These are phyloP conservation scores for Handroanthus guayacan DNA, from an alignment of 257 asterid species.

Conservation along the genomic window DNA sequence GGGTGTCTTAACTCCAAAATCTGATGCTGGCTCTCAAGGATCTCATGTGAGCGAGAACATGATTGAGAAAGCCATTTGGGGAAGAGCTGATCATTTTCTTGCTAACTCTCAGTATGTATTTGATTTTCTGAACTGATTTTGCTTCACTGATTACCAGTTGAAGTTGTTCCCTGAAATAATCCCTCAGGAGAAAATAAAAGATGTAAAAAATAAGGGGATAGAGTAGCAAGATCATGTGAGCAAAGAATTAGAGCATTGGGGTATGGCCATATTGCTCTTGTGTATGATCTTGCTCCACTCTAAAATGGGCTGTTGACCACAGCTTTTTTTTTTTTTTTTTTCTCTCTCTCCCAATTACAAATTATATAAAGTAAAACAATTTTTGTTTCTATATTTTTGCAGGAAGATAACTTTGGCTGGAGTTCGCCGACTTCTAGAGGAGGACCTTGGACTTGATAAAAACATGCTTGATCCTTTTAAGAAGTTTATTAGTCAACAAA, in stretches of 20 bases:
- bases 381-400: slow-evolving; percentile 31
- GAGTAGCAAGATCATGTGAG: slow-evolving; percentile 2
- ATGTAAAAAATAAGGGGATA: slow-evolving; percentile 12
- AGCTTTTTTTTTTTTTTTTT: slow-evolving; percentile 21
- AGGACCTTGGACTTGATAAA: slow-evolving; percentile 81
- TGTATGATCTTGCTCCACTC: slow-evolving; percentile 28
- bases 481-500: slow-evolving; percentile 61
- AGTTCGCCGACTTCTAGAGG: slow-evolving; percentile 90
- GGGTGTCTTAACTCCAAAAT: slow-evolving; percentile 70
- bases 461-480: slow-evolving; percentile 77
- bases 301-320: not conserved
- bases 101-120: slow-evolving; percentile 75
- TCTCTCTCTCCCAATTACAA: not conserved
- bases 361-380: not conserved
- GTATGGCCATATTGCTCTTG: slow-evolving; percentile 9
- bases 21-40: slow-evolving; percentile 55
- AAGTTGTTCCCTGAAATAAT: not conserved
- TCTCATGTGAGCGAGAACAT: slow-evolving; percentile 57
- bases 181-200: slow-evolving; percentile 16
- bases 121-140: slow-evolving; percentile 28
- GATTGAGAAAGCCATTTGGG: slow-evolving; percentile 74
- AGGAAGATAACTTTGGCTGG: slow-evolving; percentile 78
- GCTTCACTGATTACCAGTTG: slow-evolving; percentile 5
- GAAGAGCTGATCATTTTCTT: slow-evolving; percentile 73
- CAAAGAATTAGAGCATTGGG: not conserved